Conservation (phyloP, 2,329 filamentous ascomycete genomes). For the Dactylellina cionopaga region DNA sequence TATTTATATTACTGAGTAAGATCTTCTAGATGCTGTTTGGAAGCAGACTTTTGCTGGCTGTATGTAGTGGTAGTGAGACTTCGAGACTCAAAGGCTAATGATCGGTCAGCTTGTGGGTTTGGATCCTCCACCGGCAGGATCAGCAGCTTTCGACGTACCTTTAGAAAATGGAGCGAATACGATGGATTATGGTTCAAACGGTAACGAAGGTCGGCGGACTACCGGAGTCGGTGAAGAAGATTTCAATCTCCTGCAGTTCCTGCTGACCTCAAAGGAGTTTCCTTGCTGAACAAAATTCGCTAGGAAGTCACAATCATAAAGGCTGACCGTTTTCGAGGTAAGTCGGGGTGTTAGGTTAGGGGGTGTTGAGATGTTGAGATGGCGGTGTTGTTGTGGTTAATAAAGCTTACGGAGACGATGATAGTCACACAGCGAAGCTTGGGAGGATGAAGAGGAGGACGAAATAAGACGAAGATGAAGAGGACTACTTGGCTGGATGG, state of each 20-base stretch:
- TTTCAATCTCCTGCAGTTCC: constrained; percentile 77
- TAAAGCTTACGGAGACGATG: constrained; percentile 1
- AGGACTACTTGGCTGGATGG: not conserved
- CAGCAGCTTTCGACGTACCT: too few species aligned
- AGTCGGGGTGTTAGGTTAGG: constrained; percentile 7
- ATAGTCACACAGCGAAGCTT: constrained; percentile 1
- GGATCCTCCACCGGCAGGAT: too few species aligned
- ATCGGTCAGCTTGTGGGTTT: too few species aligned
- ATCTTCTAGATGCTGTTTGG: constrained; percentile 27
- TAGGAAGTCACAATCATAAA: constrained; percentile 53
- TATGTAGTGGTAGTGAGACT: not conserved
- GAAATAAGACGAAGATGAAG: not conserved
- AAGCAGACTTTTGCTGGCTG: constrained; percentile 26
- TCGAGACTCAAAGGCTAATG: constrained; percentile 44
- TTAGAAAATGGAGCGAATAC: constrained; percentile 49
- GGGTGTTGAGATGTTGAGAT: constrained; percentile 11
- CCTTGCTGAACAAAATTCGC: constrained; percentile 50
- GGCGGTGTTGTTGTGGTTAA: not conserved
- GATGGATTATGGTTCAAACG: constrained; percentile 43
- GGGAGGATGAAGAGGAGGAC: not conserved
- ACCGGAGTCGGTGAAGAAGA: constrained; percentile 61
- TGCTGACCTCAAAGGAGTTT: constrained; percentile 82
- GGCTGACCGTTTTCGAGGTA: constrained; percentile 31
- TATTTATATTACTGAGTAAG: constrained; percentile 19
- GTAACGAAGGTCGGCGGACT: constrained; percentile 57